phyloP scores from a whole-genome alignment of 192 early-diverging fungal species.

The Dissophora globulifera region DNA sequence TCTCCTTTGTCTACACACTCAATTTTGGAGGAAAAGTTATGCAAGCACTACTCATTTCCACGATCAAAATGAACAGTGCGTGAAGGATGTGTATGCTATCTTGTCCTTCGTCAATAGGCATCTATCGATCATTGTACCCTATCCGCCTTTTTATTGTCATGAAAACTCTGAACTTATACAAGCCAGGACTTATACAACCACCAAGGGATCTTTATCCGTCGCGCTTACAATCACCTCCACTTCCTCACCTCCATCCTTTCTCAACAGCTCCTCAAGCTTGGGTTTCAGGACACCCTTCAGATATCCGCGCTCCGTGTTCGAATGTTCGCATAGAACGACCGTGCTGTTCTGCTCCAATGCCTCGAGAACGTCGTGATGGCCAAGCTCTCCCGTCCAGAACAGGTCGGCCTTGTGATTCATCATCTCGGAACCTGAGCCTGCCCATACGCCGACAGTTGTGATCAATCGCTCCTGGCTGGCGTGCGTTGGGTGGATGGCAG shows the following conservation, averaged over 20 bases:
- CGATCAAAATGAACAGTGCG: too few relatives aligned
- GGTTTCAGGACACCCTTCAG: slow-evolving; percentile 72
- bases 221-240: slow-evolving; percentile 76
- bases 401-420: slow-evolving; percentile 72
- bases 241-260: slow-evolving; percentile 54
- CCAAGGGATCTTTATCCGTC: slow-evolving; percentile 83
- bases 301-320: slow-evolving; percentile 93
- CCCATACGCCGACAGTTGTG: slow-evolving; percentile 88
- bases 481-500: slow-evolving; percentile 72
- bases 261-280: slow-evolving; percentile 65
- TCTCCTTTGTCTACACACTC: too few relatives aligned
- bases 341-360: slow-evolving; percentile 79
- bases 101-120: too few relatives aligned
- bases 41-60: too few relatives aligned
- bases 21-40: too few relatives aligned
- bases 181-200: slow-evolving; percentile 52
- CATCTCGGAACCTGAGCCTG: slow-evolving; percentile 76
- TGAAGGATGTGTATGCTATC: too few relatives aligned
- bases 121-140: not conserved
- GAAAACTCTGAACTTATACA: not conserved
- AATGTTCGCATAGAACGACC: slow-evolving; percentile 91
- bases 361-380: slow-evolving; percentile 93
- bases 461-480: slow-evolving; percentile 58
- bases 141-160: not conserved
- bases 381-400: slow-evolving; percentile 94